Conservation (phyloP, 2,329 filamentous ascomycete species). For the Cladosporium sp. region DNA sequence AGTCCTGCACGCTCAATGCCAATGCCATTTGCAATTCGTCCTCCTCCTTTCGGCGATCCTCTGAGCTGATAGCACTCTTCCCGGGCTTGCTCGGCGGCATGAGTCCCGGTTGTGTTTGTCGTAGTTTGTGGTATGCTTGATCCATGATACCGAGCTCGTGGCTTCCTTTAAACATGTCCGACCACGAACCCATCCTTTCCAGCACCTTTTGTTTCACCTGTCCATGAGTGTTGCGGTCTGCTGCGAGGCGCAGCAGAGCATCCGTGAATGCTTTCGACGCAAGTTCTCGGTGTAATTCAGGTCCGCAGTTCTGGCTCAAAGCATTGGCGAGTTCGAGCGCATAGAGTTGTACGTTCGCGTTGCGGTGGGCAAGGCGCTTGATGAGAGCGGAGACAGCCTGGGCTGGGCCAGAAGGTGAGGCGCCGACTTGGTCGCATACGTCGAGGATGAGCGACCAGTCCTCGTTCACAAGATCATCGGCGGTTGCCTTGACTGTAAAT, state of each 20-base stretch:
- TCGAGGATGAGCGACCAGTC: constrained; percentile 68
- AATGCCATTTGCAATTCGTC: constrained; percentile 96
- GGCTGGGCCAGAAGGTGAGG: constrained; percentile 30
- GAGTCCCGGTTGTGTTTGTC: constrained; percentile 72
- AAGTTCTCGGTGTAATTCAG: constrained; percentile 81
- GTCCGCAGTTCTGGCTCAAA: constrained; percentile 85
- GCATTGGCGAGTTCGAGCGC: constrained; percentile 91
- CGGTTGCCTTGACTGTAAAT: constrained; percentile 72
- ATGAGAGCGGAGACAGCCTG: constrained; percentile 79
- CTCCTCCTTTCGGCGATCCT: constrained; percentile 91
- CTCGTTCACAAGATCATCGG: constrained; percentile 90
- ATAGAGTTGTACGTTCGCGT: constrained; percentile 94
- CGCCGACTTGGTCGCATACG: constrained; percentile 36
- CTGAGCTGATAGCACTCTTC: constrained; percentile 84
- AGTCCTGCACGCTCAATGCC: constrained; percentile 87
- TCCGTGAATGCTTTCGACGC: constrained; percentile 92
- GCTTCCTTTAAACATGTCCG: constrained; percentile 86
- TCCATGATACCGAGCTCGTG: constrained; percentile 96
- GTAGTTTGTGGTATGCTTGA: constrained; percentile 84
- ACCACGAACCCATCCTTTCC: constrained; percentile 94
- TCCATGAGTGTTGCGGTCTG: constrained; percentile 88
- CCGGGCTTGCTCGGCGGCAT: constrained; percentile 83
- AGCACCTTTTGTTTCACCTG: constrained; percentile 97
- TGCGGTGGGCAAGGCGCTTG: constrained; percentile 85
- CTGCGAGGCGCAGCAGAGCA: constrained; percentile 81